Evolutionary conservation across 352 stramenopile species (phyloP).

Genomic region (Globisporangium camurandrum): DNA sequence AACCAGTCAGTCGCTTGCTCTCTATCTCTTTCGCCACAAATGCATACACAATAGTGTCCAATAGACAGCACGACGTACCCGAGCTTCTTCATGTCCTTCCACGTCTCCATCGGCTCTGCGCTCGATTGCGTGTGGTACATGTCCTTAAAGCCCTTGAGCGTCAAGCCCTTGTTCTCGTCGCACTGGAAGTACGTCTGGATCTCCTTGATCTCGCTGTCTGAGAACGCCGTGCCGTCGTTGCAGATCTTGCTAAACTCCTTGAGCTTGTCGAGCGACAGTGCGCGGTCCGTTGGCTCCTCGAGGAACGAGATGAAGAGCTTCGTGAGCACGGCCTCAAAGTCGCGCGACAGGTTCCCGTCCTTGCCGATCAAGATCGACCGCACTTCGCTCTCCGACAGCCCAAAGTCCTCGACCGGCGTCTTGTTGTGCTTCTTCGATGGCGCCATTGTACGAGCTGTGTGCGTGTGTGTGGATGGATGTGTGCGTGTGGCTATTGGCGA

Average conservation of each 20-base stretch:
- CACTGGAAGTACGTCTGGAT: constrained; percentile 90
- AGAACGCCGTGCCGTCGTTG: constrained; percentile 85
- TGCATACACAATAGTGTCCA: neutral
- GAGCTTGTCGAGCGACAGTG: constrained; percentile 78
- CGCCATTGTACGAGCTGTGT: constrained; percentile 26
- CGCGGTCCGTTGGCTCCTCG: constrained; percentile 70
- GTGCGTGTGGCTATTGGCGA: neutral
- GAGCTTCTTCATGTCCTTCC: constrained; percentile 86
- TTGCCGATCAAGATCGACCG: constrained; percentile 76
- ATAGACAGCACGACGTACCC: constrained; percentile 30
- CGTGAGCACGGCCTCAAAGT: constrained; percentile 82
- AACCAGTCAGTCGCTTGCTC: neutral
- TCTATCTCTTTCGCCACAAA: neutral
- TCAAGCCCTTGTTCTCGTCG: constrained; percentile 87
- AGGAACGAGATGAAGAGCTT: constrained; percentile 84
- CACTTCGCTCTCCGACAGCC: constrained; percentile 77
- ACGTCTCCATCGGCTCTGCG: constrained; percentile 83
- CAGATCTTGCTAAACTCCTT: constrained; percentile 87
- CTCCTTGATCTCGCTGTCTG: constrained; percentile 85
- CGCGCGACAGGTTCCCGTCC: constrained; percentile 73
- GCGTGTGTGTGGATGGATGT: neutral
- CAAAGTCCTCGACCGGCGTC: constrained; percentile 23
- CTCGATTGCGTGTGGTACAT: constrained; percentile 90
- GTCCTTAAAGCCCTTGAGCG: constrained; percentile 86
- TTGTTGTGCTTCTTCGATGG: constrained; percentile 46